phyloP scores from a whole-genome alignment of 306 rosid species.

The peach (Prunus persica) region Prunus_persica_NCBIv2 NC_034010.1:30005001-30005500 shows the following conservation, averaged over 20 bases:
- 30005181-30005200: neutral
- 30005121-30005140: neutral
- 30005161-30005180: neutral
- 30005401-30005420: too few relatives aligned
- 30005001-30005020: slow-evolving; percentile 21
- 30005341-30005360: too few relatives aligned
- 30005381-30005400: too few relatives aligned
- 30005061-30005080: slow-evolving; percentile 36
- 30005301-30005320: too few relatives aligned
- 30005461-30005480: too few relatives aligned
- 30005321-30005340: too few relatives aligned
- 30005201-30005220: neutral
- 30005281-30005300: too few relatives aligned
- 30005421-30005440: too few relatives aligned
- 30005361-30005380: too few relatives aligned
- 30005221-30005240: neutral
- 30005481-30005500: neutral
- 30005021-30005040: neutral
- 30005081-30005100: slow-evolving; percentile 11
- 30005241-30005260: too few relatives aligned
- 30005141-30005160: neutral
- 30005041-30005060: neutral
- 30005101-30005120: slow-evolving; percentile 8
- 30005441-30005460: too few relatives aligned
- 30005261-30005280: too few relatives aligned